Evolutionary conservation across 306 rosid genomes (phyloP).

Genomic region (Citrullus mucosospermus): DNA sequence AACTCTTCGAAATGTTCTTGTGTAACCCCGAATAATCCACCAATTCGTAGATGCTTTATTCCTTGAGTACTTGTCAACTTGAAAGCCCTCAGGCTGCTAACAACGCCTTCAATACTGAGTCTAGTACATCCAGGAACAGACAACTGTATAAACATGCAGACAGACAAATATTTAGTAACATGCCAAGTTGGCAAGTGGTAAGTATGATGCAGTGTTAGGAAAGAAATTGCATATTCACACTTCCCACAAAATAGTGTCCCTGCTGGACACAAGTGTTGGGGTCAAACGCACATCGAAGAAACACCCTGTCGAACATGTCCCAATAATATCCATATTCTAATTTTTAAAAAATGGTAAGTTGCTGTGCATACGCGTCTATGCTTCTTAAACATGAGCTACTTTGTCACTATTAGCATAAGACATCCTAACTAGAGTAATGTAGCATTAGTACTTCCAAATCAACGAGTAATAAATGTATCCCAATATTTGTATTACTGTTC

Average conservation of each 20-base stretch:
- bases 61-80: constrained; percentile 27
- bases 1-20: constrained; percentile 45
- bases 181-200: not conserved
- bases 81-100: constrained; percentile 32
- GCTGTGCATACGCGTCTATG: not conserved
- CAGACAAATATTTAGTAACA: not conserved
- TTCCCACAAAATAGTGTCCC: not conserved
- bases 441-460: not conserved
- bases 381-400: not conserved
- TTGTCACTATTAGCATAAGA: not conserved
- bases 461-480: not conserved
- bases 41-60: constrained; percentile 46
- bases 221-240: not conserved
- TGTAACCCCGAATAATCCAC: constrained; percentile 46
- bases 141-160: constrained; percentile 26
- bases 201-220: not conserved
- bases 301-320: not conserved
- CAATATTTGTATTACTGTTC: not conserved
- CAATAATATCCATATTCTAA: not conserved
- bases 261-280: not conserved
- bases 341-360: not conserved
- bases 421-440: not conserved
- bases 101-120: constrained; percentile 45
- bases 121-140: constrained; percentile 57
- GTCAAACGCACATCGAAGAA: not conserved